Percentiles rank a stretch among this genome's conserved stretches.
These are phyloP conservation scores for Pythium sukuiense DNA, from an alignment of 352 stramenopile species.

Conservation along the genomic window DNA sequence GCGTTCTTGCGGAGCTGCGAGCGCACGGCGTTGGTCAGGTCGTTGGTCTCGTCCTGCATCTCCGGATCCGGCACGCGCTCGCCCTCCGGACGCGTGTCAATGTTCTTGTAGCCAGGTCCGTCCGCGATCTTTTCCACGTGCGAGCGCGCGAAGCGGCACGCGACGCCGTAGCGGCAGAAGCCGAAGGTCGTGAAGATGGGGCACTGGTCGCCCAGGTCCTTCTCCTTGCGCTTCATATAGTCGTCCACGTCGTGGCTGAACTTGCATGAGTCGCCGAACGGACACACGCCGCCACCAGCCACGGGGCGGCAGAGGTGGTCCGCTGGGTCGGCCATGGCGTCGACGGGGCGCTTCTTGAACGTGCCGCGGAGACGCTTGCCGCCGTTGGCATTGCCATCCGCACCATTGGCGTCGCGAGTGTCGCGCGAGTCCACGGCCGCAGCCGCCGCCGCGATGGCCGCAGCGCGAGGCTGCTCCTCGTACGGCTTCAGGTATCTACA, in stretches of 20 bases:
- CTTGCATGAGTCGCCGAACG: conserved; percentile 80
- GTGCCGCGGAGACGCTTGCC: conserved; percentile 45
- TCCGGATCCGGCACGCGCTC: conserved; percentile 33
- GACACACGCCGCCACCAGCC: conserved; percentile 58
- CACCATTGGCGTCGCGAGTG: conserved; percentile 9
- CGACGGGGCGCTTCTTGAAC: conserved; percentile 86
- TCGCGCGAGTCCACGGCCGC: conserved; percentile 4
- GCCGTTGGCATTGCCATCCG: conserved; percentile 11
- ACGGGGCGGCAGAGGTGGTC: conserved; percentile 68
- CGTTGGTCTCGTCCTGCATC: conserved; percentile 5
- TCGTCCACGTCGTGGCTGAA: conserved; percentile 83
- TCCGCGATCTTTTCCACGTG: conserved; percentile 54
- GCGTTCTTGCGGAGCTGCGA: conserved; percentile 90
- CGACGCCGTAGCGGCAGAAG: conserved; percentile 91
- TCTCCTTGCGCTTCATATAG: conserved; percentile 85
- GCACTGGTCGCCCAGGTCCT: conserved; percentile 77
- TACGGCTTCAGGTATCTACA: conserved; percentile 67
- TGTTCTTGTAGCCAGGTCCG: conserved; percentile 38
- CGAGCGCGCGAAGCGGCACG: conserved; percentile 87
- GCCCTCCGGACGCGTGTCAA: conserved; percentile 32
- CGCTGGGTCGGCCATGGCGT: conserved; percentile 59
- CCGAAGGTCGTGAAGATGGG: conserved; percentile 80
- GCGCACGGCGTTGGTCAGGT: conserved; percentile 78
- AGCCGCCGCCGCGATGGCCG: conserved; percentile 1
- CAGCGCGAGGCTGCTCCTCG: conserved; percentile 14